A percentile compares a stretch with the other conserved stretches of the same genome.
phyloP scores from a whole-genome alignment of 2,329 filamentous ascomycete genomes.

The Aspergillus sp. region DNA sequence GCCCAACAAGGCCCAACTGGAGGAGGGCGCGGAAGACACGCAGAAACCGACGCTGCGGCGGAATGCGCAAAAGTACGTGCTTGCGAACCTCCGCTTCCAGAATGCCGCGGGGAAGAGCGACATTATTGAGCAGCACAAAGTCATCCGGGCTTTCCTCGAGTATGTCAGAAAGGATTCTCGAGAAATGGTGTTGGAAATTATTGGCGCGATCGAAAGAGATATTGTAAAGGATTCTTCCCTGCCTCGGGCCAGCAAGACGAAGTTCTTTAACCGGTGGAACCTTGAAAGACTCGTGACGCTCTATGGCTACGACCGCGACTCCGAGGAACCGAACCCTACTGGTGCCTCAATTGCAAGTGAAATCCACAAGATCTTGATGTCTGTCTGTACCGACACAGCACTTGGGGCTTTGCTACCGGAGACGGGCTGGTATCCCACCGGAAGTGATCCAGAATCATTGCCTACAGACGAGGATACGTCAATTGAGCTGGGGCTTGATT shows the following conservation, averaged over 20 bases:
- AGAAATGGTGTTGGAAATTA: slow-evolving; percentile 69
- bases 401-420: slow-evolving; percentile 74
- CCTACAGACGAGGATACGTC: slow-evolving; percentile 45
- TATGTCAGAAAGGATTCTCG: slow-evolving; percentile 75
- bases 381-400: slow-evolving; percentile 69
- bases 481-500: slow-evolving; percentile 66
- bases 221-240: slow-evolving; percentile 74
- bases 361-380: slow-evolving; percentile 71
- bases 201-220: slow-evolving; percentile 66
- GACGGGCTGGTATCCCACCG: slow-evolving; percentile 79
- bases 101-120: slow-evolving; percentile 75
- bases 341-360: slow-evolving; percentile 59
- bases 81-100: slow-evolving; percentile 76
- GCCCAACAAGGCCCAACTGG: slow-evolving; percentile 54
- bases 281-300: slow-evolving; percentile 70
- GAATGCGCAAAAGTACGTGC: slow-evolving; percentile 75
- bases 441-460: slow-evolving; percentile 58
- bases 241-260: slow-evolving; percentile 69
- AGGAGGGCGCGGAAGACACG: slow-evolving; percentile 60
- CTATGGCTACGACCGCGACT: slow-evolving; percentile 55
- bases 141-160: slow-evolving; percentile 70
- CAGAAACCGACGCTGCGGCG: slow-evolving; percentile 76
- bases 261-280: slow-evolving; percentile 70
- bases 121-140: slow-evolving; percentile 70
- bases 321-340: slow-evolving; percentile 45